Evolutionary conservation across 2,329 filamentous ascomycete genomes (phyloP).

Genomic region (Emmonsia crescens): DNA sequence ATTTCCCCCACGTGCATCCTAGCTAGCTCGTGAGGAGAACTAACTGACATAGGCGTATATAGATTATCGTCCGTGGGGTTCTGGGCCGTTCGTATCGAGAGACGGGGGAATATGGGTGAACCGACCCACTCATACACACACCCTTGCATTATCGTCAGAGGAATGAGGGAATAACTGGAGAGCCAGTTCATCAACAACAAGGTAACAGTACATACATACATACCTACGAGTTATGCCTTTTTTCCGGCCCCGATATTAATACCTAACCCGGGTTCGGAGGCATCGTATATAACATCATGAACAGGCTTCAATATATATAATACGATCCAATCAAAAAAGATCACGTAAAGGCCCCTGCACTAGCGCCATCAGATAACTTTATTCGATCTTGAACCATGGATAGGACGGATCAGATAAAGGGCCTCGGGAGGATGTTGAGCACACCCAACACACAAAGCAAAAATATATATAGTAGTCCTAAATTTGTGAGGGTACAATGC

Average conservation of each 20-base stretch:
- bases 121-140: background rate
- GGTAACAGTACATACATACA: background rate
- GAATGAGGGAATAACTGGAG: background rate
- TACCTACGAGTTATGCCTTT: background rate
- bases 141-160: background rate
- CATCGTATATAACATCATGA: too few relatives aligned
- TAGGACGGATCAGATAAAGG: background rate
- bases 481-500: too few relatives aligned
- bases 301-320: too few relatives aligned
- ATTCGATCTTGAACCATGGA: background rate
- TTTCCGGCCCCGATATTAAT: too few relatives aligned
- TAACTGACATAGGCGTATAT: background rate
- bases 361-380: conserved; percentile 9
- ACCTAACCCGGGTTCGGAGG: too few relatives aligned
- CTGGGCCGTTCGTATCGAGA: background rate
- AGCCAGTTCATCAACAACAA: background rate
- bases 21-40: background rate
- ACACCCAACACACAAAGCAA: too few relatives aligned
- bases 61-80: background rate
- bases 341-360: background rate
- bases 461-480: too few relatives aligned
- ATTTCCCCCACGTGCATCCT: background rate
- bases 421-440: too few relatives aligned
- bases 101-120: background rate
- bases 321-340: too few relatives aligned